Evolutionary conservation across 2,329 filamentous ascomycete species (phyloP).

Genomic region (Apiospora koreana): DNA sequence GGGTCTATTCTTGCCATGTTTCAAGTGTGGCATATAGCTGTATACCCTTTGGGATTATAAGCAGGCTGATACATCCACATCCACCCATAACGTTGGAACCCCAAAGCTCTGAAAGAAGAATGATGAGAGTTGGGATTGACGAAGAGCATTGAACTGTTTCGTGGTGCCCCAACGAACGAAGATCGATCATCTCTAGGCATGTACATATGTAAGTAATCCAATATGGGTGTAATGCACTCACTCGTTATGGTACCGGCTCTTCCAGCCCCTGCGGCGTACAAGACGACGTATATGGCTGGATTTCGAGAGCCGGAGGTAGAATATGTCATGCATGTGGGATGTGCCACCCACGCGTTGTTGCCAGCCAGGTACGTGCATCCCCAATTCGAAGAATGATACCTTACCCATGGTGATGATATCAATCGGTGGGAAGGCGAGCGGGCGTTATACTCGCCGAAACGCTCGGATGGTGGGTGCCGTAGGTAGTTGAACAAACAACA

Average conservation of each 20-base stretch:
- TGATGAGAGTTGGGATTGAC: not conserved
- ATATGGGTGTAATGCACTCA: not conserved
- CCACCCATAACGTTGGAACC: not conserved
- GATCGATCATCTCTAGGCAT: not conserved
- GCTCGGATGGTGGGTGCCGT: not conserved
- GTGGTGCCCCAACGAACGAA: slow-evolving; percentile 5
- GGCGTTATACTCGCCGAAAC: slow-evolving; percentile 1
- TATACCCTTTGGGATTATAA: not conserved
- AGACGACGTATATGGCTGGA: not conserved
- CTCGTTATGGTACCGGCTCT: not conserved
- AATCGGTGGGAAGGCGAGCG: not conserved
- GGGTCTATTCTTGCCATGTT: not conserved
- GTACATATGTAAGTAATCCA: too few species aligned
- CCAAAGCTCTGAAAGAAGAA: not conserved
- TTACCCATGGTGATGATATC: not conserved
- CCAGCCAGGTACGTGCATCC: not conserved
- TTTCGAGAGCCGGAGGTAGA: not conserved
- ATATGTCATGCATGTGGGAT: not conserved
- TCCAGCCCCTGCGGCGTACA: not conserved
- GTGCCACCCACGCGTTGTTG: not conserved
- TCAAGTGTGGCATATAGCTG: not conserved
- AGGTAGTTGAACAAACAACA: not conserved
- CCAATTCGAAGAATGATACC: not conserved
- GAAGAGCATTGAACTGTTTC: not conserved
- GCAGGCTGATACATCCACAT: not conserved